Evolutionary conservation across 2,329 filamentous ascomycete species (phyloP).

Genomic region (Phialophora macrospora): DNA sequence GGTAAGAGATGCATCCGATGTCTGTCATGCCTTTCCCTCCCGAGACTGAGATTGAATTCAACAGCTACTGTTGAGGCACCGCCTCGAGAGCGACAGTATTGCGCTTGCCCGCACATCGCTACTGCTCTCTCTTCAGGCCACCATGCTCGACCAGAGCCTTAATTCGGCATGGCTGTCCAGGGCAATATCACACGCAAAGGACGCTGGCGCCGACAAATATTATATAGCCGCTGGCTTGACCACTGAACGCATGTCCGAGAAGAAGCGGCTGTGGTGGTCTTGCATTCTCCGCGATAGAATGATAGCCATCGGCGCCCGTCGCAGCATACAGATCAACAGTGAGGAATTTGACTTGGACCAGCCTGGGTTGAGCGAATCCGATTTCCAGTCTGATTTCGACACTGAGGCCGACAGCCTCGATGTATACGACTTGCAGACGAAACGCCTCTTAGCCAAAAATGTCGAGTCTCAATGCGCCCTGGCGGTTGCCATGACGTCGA

Average conservation of each 20-base stretch:
- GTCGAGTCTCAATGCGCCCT: slow-evolving; percentile 10
- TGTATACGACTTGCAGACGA: slow-evolving; percentile 8
- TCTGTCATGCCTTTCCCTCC: not conserved
- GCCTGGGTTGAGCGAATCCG: slow-evolving; percentile 3
- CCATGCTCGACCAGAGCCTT: slow-evolving; percentile 11
- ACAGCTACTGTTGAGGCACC: slow-evolving; percentile 1
- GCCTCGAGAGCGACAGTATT: not conserved
- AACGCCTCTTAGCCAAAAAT: not conserved
- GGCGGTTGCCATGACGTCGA: slow-evolving; percentile 12
- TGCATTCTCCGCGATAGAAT: slow-evolving; percentile 11
- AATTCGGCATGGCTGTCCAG: slow-evolving; percentile 8
- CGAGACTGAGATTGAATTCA: not conserved
- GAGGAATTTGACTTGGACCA: slow-evolving; percentile 10
- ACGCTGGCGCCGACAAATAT: slow-evolving; percentile 10
- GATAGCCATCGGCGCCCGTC: slow-evolving; percentile 10
- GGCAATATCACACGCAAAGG: slow-evolving; percentile 13
- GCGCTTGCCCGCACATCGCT: slow-evolving; percentile 9
- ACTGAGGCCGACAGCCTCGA: slow-evolving; percentile 5
- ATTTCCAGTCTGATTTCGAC: slow-evolving; percentile 3
- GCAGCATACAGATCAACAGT: slow-evolving; percentile 3
- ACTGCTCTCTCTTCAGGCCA: slow-evolving; percentile 5
- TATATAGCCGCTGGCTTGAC: not conserved
- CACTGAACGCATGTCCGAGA: not conserved
- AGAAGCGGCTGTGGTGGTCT: slow-evolving; percentile 13
- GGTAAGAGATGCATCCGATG: slow-evolving; percentile 5